Base-by-base conservation (phyloP, 2,329 filamentous ascomycete genomes). In the Blastomyces percursus region DNA sequence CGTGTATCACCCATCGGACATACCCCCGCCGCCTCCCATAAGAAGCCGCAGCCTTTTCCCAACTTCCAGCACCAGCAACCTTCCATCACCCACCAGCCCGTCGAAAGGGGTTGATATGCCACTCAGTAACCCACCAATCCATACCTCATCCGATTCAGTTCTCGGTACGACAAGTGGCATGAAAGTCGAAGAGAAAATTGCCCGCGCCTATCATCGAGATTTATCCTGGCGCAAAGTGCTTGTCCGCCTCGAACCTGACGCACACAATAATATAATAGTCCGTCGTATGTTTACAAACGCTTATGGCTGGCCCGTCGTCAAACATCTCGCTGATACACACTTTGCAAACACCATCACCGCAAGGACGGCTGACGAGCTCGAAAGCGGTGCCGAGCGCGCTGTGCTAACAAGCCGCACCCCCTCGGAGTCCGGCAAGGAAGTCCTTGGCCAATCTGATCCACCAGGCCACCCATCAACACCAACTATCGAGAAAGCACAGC, bases 211-310 rank as follows among this genome's bases (percentile, higher is more conserved):
- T 76, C 94, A 99, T 74, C 86, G 86, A 14, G 91, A 91, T 66
- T 77, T 99, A 24, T 90, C 90, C 1, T 99, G 94, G 94, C 89
- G 94, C 55, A 99, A 99, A 73, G 94, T 99, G 1, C 84, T 99
- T 3, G 94, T 99, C 16, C 89, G 94, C 61, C 81, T 99, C 2
- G 93, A 99, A 72, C 94, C 94, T 0, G 94, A 99, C 75, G 94
- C 94, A 0, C 94, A 99, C 78, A 99, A 99, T 76, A 99, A 99
- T 74, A 96, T 99, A 67, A 88, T 97, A 64, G 94, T 99, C 30
- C 88, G 94, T 19, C 87, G 94, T 62, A 96, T 91, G 87, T 99
- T 99, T 73, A 88, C 91, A 62, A 99, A 99, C 71, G 94, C 94
- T 0, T 96, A 96, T 69, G 94, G 94, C 1, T 99, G 94, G 94